Evolutionary conservation across 495 filamentous ascomycete species (phyloP), one percentile per base, ranked within the genome.

Genomic region (Penicillium egyptiacum): DNA sequence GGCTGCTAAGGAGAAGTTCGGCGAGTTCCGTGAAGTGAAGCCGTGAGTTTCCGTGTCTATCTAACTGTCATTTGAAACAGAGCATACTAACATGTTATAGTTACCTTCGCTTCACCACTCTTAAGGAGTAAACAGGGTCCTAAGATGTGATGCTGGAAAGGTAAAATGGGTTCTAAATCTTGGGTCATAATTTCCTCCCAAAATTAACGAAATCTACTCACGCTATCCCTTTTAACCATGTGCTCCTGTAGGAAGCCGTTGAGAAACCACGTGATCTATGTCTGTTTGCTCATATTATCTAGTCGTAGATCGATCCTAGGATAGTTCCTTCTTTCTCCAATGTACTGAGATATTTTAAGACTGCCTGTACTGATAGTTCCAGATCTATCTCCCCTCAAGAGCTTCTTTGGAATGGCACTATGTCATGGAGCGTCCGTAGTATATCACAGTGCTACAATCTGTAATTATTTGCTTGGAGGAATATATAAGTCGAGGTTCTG

Each of bases 1-100:
- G 59, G 86, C 85, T 64, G 86, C 85, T 33, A 80, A 76, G 75
- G 80, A 79, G 73, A 88, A 88, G 73, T 88, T 88, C 71, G 83
- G 83, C 30, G 74, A 85, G 54, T 77, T 88, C 37, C 71, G 79
- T 63, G 85, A 83, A 73, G 72, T 87, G 49, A 88, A 85, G 80
- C 83, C 84, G 63, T 87, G 73, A 61, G 72, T 71, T 44, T 39
- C 35, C 35, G 3, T 17, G 40, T 22, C 42, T 11, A 11, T 22
- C 42, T 11, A 11, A 30, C 19, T 41, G 20, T n/a, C 23, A 10
- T 41, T 30, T 41, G 3, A 30, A 23, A 35, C 20, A n/a, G 2
- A 44, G 28, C n/a, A 44, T 63, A 56, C 68, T 69, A 47, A 71
- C 45, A 10, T 41, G 19, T 31, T 28, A 20, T 52, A 75, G 73